phyloP scores from a whole-genome alignment of 2,329 filamentous ascomycete species.

The Didymella glomerata region DNA sequence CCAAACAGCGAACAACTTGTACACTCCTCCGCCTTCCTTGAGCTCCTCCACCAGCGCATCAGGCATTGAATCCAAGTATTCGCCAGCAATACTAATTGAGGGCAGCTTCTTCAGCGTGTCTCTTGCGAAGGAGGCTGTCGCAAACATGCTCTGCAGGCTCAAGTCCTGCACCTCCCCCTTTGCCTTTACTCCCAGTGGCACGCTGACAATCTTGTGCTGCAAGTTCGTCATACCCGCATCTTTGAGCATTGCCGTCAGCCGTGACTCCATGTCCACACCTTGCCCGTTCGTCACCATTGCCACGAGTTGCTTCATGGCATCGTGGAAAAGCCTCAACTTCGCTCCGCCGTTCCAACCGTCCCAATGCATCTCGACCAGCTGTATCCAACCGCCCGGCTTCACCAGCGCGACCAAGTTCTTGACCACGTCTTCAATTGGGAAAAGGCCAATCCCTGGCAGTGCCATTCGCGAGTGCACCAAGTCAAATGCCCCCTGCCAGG shows the following conservation, averaged over 20 bases:
- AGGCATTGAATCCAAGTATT: neutral
- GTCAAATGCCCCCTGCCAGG: slow-evolving; percentile 24
- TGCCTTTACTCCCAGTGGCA: slow-evolving; percentile 15
- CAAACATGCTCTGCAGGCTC: slow-evolving; percentile 25
- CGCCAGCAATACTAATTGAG: slow-evolving; percentile 10
- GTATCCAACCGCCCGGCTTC: slow-evolving; percentile 28
- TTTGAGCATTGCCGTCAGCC: slow-evolving; percentile 21
- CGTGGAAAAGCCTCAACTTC: slow-evolving; percentile 10
- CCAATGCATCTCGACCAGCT: slow-evolving; percentile 26
- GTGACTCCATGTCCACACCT: slow-evolving; percentile 22
- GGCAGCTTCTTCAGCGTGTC: slow-evolving; percentile 23
- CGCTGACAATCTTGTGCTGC: slow-evolving; percentile 19
- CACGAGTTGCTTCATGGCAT: slow-evolving; percentile 24
- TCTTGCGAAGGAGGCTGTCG: slow-evolving; percentile 19
- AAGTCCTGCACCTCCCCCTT: slow-evolving; percentile 16
- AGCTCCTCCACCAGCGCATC: neutral
- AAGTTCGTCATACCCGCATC: slow-evolving; percentile 21
- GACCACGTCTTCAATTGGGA: slow-evolving; percentile 19
- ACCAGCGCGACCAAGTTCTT: slow-evolving; percentile 21
- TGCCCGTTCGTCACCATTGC: slow-evolving; percentile 23
- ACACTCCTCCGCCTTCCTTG: neutral
- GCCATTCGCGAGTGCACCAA: slow-evolving; percentile 29
- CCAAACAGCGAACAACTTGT: neutral
- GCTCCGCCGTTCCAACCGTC: slow-evolving; percentile 20
- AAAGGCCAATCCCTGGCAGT: slow-evolving; percentile 20